These are phyloP conservation scores for Exophiala oligosperma DNA, from an alignment of 2,329 filamentous ascomycete species.

Conservation along the genomic window DNA sequence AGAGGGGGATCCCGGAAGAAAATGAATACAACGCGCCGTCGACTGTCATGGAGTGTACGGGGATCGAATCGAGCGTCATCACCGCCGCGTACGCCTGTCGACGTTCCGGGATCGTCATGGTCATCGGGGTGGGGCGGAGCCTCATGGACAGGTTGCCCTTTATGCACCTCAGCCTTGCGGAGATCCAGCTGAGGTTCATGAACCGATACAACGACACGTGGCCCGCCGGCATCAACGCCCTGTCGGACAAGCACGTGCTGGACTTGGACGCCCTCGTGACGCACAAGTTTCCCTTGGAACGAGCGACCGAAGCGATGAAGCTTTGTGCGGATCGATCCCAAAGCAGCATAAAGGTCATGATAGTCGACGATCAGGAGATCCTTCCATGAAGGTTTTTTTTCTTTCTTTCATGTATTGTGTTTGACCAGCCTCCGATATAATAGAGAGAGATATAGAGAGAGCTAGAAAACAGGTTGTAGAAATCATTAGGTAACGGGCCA, in stretches of 20 bases:
- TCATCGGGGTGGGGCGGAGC: conserved; percentile 63
- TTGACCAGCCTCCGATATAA: too few species aligned
- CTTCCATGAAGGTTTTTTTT: too few species aligned
- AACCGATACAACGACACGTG: conserved; percentile 71
- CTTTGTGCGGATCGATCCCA: conserved; percentile 53
- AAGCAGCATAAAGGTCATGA: conserved; percentile 61
- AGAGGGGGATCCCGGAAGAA: conserved; percentile 2
- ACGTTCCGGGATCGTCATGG: conserved; percentile 61
- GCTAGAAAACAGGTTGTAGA: background rate
- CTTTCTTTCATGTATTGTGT: too few species aligned
- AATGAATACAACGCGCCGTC: conserved; percentile 59
- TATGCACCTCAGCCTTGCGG: conserved; percentile 64
- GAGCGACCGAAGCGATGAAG: conserved; percentile 59
- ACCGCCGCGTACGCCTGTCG: conserved; percentile 59
- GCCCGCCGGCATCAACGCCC: conserved; percentile 63
- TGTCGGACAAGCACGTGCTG: conserved; percentile 55
- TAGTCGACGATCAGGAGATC: conserved; percentile 49
- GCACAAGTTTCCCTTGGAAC: conserved; percentile 63
- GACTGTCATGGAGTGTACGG: conserved; percentile 65
- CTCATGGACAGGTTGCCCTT: conserved; percentile 67
- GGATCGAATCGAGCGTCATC: conserved; percentile 62
- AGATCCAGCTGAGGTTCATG: conserved; percentile 70
- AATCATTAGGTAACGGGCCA: too few species aligned
- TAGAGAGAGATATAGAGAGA: too few species aligned
- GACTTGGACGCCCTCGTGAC: conserved; percentile 64